Percentiles rank a stretch among this genome's conserved stretches.
These are phyloP conservation scores for Xylaria sp. DNA, from an alignment of 2,329 filamentous ascomycete species.

Conservation along the genomic window DNA sequence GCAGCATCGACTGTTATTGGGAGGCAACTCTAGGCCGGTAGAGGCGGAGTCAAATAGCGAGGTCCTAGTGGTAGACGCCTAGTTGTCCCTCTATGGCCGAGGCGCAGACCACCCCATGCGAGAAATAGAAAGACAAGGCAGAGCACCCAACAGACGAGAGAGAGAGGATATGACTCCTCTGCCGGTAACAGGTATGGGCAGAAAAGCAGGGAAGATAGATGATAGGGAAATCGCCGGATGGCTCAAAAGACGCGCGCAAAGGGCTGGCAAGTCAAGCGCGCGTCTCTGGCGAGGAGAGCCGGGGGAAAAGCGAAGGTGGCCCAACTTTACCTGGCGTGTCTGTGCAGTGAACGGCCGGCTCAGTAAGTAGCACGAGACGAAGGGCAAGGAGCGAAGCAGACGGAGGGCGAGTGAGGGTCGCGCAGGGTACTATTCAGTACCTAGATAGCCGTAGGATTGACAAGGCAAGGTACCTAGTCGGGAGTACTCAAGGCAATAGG, in stretches of 20 bases:
- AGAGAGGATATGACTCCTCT: conserved; percentile 25
- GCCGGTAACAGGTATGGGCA: conserved; percentile 32
- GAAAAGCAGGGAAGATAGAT: conserved; percentile 28
- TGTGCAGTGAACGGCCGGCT: conserved; percentile 23
- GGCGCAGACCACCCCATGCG: conserved; percentile 29
- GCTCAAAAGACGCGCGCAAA: conserved; percentile 41
- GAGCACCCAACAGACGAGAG: conserved; percentile 28
- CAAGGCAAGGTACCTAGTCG: background rate
- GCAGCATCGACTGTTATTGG: conserved; percentile 28
- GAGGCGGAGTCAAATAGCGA: conserved; percentile 32
- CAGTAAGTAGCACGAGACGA: conserved; percentile 38
- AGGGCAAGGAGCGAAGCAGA: conserved; percentile 30
- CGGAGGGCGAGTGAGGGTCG: conserved; percentile 15
- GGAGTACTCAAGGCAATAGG: conserved; percentile 14
- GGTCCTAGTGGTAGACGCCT: conserved; percentile 23
- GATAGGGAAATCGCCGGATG: conserved; percentile 36
- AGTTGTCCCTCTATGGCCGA: conserved; percentile 25
- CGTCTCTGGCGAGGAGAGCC: conserved; percentile 41
- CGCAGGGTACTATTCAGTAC: conserved; percentile 19
- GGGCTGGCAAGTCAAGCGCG: conserved; percentile 43
- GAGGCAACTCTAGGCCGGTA: conserved; percentile 32
- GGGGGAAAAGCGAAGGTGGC: conserved; percentile 36
- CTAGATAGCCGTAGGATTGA: conserved; percentile 4
- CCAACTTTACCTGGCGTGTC: conserved; percentile 33
- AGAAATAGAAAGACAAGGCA: conserved; percentile 16